A percentile compares a stretch with the other conserved stretches of the same genome.
phyloP scores from a whole-genome alignment of 768 basidiomycete species.

The Auricularia sp. region DNA sequence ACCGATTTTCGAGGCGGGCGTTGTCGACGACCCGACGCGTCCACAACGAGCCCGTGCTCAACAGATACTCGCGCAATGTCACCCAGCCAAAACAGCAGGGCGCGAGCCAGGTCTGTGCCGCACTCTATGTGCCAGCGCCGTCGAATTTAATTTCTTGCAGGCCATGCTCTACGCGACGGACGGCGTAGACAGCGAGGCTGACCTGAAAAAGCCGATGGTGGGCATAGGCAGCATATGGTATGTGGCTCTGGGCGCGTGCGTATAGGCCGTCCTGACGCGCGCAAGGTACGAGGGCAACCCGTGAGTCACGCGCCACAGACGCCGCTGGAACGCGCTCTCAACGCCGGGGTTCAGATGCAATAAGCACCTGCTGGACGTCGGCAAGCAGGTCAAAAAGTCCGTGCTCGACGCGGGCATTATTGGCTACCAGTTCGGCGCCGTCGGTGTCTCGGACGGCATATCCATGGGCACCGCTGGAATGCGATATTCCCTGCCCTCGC shows the following conservation, averaged over 20 bases:
- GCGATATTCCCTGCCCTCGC: constrained; percentile 92
- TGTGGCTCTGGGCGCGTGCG: constrained; percentile 20
- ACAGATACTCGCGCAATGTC: constrained; percentile 65
- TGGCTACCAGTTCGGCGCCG: constrained; percentile 95
- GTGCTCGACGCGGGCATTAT: constrained; percentile 58
- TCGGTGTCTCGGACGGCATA: constrained; percentile 96
- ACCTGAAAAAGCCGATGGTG: constrained; percentile 95
- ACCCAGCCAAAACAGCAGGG: constrained; percentile 93
- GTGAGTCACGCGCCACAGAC: constrained; percentile 38
- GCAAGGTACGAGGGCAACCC: constrained; percentile 97
- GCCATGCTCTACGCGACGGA: constrained; percentile 99
- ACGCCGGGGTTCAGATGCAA: constrained; percentile 61
- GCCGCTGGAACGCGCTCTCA: neutral
- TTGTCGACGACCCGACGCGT: neutral
- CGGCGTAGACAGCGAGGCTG: constrained; percentile 65
- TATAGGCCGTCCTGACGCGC: constrained; percentile 5
- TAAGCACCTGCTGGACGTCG: constrained; percentile 81
- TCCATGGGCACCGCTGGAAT: constrained; percentile 95
- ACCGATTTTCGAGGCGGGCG: neutral
- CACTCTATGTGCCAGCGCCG: constrained; percentile 1
- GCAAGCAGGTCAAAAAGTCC: constrained; percentile 78
- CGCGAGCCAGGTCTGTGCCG: constrained; percentile 65
- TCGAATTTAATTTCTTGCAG: constrained; percentile 28
- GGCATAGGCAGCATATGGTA: constrained; percentile 95
- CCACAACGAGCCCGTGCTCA: constrained; percentile 23